Evolutionary conservation across 257 asterid species (phyloP).

Genomic region (Gentiana straminea): DNA sequence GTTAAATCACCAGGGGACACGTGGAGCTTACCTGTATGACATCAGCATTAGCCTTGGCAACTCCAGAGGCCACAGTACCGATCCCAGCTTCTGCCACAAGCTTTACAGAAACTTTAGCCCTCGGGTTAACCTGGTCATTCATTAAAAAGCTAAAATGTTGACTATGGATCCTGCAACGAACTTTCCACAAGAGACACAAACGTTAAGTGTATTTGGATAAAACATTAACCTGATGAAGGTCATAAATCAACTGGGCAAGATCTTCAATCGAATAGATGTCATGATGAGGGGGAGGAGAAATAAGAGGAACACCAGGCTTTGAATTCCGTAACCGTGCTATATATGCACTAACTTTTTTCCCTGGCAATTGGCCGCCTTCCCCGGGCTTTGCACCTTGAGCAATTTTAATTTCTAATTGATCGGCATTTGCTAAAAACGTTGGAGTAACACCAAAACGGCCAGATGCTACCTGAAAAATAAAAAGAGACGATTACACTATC

Average conservation of each 20-base stretch:
- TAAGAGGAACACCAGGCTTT: slow-evolving; percentile 99
- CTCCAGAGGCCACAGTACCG: slow-evolving; percentile 99
- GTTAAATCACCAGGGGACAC: too few relatives aligned
- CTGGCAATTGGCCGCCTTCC: slow-evolving; percentile 99
- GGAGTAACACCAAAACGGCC: slow-evolving; percentile 99
- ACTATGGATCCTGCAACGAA: neutral
- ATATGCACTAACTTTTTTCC: slow-evolving; percentile 98
- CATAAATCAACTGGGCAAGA: slow-evolving; percentile 97
- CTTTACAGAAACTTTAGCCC: slow-evolving; percentile 93
- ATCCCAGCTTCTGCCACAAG: slow-evolving; percentile 99
- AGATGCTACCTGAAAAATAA: slow-evolving; percentile 78
- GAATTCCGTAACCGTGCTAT: slow-evolving; percentile 94
- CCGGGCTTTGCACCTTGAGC: slow-evolving; percentile 99
- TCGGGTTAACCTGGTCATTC: slow-evolving; percentile 76
- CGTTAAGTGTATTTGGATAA: neutral
- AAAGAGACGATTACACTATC: neutral
- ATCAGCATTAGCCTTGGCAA: slow-evolving; percentile 99
- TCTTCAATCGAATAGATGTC: slow-evolving; percentile 98
- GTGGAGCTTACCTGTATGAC: slow-evolving; percentile 60
- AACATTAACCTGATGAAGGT: slow-evolving; percentile 84
- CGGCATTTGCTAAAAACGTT: slow-evolving; percentile 93
- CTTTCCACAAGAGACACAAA: neutral
- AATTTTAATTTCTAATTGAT: slow-evolving; percentile 88
- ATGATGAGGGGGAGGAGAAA: slow-evolving; percentile 99
- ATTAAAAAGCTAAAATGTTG: slow-evolving; percentile 3